Base-by-base conservation (phyloP, 129 eudicot species). In the Lactuca saligna region DNA sequence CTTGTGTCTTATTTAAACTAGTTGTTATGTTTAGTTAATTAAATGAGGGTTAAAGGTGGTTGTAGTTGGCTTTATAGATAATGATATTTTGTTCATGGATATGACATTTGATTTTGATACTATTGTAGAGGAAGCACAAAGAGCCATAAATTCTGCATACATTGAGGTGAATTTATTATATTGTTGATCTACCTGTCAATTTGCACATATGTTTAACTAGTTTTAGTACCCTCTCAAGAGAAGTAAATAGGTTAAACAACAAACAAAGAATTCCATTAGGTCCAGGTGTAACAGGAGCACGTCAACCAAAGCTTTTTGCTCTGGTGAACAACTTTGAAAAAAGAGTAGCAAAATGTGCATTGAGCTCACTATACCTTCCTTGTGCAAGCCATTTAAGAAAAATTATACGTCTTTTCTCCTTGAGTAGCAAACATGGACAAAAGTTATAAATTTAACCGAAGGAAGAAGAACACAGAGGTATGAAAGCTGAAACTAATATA, bases 271-370 rank as follows among this genome's bases (percentile, higher is more conserved):
- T 86, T 86, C 96, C 90, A 89, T 77, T 75, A 89, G 90, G 81
- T 86, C 84, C 54, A 89, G n/a, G 38, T 86, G 81, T 57, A 89
- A 83, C 54, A 89, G 61, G 32, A 89, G 84, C 63, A 80, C 84
- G 4, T 93, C 86, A 69, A 86, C 86, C 59, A 71, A 69, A 12
- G 90, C 88, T 63, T 74, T 86, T 49, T 74, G 70, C 56, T 84
- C 93, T 3, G 66, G 72, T 68, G 79, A 65, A 70, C 90, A 81
- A 60, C 73, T 75, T 58, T 70, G 88, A 62, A 89, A 86, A 80
- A 81, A 80, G 11, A 66, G 74, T 60, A 76, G 78, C 74, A 89
- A 72, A 80, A 71, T 74, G 59, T 82, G 80, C 88, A 86, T 81
- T 14, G 90, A 78, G 60, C 75, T 82, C 73, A 54, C 65, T 70